These are phyloP conservation scores for Lodderomyces oxycetoniae DNA, from an alignment of 1,139 yeast genomes.

Conservation along the genomic window DNA sequence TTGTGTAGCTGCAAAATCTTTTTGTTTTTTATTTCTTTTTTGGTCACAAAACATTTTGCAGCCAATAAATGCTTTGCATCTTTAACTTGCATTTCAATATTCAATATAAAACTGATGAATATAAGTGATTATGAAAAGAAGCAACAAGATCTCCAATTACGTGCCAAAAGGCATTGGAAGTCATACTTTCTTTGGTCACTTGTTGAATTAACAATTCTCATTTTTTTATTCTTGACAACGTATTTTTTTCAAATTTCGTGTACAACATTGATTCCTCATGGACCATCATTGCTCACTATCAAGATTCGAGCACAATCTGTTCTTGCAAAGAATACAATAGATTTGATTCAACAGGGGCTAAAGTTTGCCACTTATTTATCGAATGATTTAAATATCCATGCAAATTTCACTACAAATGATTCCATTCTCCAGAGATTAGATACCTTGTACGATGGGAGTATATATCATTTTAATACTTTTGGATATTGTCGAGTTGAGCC, in stretches of 20 bases:
- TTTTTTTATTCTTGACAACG: not conserved
- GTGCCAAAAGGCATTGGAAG: too few relatives aligned
- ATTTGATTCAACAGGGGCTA: constrained; percentile 34
- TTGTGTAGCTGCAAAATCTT: too few relatives aligned
- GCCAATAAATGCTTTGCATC: too few relatives aligned
- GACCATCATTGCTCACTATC: constrained; percentile 6
- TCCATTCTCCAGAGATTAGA: constrained; percentile 32
- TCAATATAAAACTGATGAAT: too few relatives aligned
- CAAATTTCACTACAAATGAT: constrained; percentile 22
- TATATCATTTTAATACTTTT: constrained; percentile 40
- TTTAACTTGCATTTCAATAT: too few relatives aligned
- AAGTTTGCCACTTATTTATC: constrained; percentile 53
- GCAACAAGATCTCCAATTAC: too few relatives aligned
- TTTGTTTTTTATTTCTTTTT: too few relatives aligned
- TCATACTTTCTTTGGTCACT: too few relatives aligned
- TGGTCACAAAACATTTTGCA: too few relatives aligned
- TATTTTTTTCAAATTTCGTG: constrained; percentile 2
- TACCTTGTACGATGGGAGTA: constrained; percentile 39
- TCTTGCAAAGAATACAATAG: constrained; percentile 10
- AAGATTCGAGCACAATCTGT: constrained; percentile 9
- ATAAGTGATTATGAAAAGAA: too few relatives aligned
- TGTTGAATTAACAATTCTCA: too few relatives aligned
- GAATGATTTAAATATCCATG: constrained; percentile 41
- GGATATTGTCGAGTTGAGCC: constrained; percentile 43
- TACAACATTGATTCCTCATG: constrained; percentile 6